Evolutionary conservation across 345 rosid genomes (phyloP), one percentile per base, ranked within the genome.

Genomic region (Heritiera littoralis): DNA sequence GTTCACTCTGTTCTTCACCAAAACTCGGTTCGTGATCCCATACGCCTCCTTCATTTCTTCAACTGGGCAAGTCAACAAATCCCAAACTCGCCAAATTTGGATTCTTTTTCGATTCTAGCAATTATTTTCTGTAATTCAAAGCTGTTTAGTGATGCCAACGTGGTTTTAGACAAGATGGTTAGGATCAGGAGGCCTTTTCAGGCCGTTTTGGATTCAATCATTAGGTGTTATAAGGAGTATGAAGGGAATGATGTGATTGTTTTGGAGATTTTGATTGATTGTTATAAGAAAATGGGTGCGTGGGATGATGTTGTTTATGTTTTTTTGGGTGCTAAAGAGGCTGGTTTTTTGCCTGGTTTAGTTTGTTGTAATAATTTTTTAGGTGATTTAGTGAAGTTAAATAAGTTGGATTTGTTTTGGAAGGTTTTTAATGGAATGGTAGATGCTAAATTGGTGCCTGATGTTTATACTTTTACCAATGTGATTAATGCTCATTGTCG

Each of bases 401-500:
- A 89, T 74, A 83, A 77, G 60, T 23, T 84, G 85, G 90, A 85
- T 45, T 81, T 90, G 83, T 92, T 94, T 82, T 93, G 97, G 94
- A 82, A 83, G 84, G 86, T 84, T 56, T 88, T 87, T 66, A 70
- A 86, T 74, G 85, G 68, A 73, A 90, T 94, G 89, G 17, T 80
- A 56, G 92, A 89, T 77, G 84, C 81, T 61, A 80, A 86, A 70
- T 38, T 89, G 30, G 86, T 75, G 20, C 89, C 85, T 30, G 93
- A 91, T 86, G 84, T 80, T 66, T 88, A 86, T 58, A 85, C 85
- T 71, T 89, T 85, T 72, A 86, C 84, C 3, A 89, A 64, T 83
- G 74, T 93, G 84, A 88, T 89, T 38, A 86, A 80, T 81, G 95
- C 95, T 17, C 89, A 89, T 86, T 90, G 86, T 80, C 89, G 78